Conservation (phyloP, 371 early-diverging fungal genomes). For the Gilbertella persicaria region DNA sequence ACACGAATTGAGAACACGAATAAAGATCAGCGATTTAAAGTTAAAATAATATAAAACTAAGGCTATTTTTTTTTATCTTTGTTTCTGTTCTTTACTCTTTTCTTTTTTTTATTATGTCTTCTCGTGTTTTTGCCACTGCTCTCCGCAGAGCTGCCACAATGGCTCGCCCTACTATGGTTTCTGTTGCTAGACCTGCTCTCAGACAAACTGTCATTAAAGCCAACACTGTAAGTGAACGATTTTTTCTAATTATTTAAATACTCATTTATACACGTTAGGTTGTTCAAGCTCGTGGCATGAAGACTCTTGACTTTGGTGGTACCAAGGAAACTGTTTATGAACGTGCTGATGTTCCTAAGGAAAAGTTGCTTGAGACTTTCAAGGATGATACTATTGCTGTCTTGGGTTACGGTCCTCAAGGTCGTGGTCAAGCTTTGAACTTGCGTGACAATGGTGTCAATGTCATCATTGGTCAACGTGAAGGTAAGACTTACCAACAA, state of each 20-base stretch:
- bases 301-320: conserved; percentile 96
- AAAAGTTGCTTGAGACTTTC: conserved; percentile 90
- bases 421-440: conserved; percentile 96
- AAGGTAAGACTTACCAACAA: conserved; percentile 92
- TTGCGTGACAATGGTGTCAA: conserved; percentile 95
- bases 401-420: conserved; percentile 97
- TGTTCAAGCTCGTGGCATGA: conserved; percentile 77
- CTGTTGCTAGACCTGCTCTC: conserved; percentile 22
- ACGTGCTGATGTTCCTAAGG: conserved; percentile 91
- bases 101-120: conserved; percentile 27
- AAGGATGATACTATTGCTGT: conserved; percentile 94
- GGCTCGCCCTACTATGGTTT: conserved; percentile 30
- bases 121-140: conserved; percentile 45
- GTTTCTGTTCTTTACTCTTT: not conserved
- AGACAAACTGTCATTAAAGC: conserved; percentile 34
- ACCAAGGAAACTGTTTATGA: conserved; percentile 92
- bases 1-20: too few relatives aligned
- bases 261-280: conserved; percentile 10
- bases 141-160: conserved; percentile 43
- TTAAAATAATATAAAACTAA: too few relatives aligned
- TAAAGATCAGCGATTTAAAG: too few relatives aligned
- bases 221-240: conserved; percentile 20
- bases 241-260: not conserved
- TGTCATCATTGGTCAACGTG: conserved; percentile 94
- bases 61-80: not conserved